Percentiles rank a stretch among this genome's conserved stretches.
Conservation (phyloP, 129 eudicot species). For the Chrysanthemum seticuspe region DNA sequence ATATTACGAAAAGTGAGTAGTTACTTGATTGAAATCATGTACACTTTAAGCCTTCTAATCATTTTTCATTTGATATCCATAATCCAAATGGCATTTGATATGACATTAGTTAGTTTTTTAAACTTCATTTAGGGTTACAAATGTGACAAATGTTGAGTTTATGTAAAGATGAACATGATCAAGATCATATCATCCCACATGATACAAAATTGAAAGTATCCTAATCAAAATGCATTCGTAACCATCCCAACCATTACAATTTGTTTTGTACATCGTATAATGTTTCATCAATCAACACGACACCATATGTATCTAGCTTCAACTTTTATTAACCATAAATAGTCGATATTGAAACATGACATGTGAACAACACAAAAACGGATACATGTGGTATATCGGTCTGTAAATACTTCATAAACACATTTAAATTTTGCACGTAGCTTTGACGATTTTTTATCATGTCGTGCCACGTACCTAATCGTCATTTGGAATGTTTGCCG, state of each 20-base stretch:
- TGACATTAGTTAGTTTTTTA: not conserved
- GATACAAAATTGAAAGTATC: not conserved
- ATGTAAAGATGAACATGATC: not conserved
- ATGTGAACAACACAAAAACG: conserved; percentile 16
- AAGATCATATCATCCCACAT: conserved; percentile 6
- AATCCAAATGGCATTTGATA: no score
- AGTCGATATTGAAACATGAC: conserved; percentile 14
- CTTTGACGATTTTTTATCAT: not conserved
- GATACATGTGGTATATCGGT: conserved; percentile 19
- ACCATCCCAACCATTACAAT: not conserved
- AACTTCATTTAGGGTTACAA: not conserved
- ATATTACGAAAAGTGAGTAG: no score
- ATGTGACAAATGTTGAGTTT: not conserved
- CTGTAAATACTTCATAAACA: not conserved
- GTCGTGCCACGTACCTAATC: no score
- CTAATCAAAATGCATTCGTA: not conserved
- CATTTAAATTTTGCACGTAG: not conserved
- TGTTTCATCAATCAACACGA: conserved; percentile 6
- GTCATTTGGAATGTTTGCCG: conserved; percentile 5
- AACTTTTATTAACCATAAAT: conserved; percentile 9
- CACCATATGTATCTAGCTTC: not conserved
- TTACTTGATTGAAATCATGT: no score
- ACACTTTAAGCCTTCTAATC: no score
- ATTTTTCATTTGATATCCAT: no score
- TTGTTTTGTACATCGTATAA: not conserved